phyloP scores from a whole-genome alignment of 169 alveolate genomes.

The Plasmodium sp. region DNA sequence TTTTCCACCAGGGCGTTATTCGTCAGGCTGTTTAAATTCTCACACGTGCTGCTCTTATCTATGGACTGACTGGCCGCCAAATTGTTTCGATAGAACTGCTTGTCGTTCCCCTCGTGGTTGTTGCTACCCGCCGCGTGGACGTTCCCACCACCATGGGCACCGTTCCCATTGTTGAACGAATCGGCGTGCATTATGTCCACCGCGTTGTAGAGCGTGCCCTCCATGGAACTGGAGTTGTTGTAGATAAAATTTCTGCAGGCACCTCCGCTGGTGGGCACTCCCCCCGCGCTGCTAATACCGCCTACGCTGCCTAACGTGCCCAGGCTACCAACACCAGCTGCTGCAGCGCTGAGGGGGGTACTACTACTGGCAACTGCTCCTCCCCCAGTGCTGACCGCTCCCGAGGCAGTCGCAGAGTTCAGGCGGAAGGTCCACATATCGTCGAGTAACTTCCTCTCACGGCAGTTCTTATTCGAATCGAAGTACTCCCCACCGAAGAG shows the following conservation, averaged over 20 bases:
- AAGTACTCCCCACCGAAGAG: constrained; percentile 91
- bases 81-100: not conserved
- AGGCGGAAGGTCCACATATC: constrained; percentile 89
- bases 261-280: not conserved
- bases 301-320: not conserved
- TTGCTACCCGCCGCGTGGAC: not conserved
- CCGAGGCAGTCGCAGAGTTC: not conserved
- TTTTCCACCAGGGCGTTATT: not conserved
- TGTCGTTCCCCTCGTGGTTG: not conserved
- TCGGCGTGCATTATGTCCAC: not conserved
- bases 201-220: not conserved
- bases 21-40: not conserved
- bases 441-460: constrained; percentile 83
- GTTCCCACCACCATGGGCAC: not conserved
- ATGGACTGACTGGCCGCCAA: not conserved
- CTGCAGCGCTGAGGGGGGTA: not conserved
- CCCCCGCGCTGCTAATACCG: not conserved
- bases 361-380: not conserved
- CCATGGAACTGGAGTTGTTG: not conserved
- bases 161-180: not conserved
- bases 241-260: not conserved
- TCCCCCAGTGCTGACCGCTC: not conserved
- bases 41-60: not conserved
- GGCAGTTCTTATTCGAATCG: constrained; percentile 75
- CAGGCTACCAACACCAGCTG: not conserved